Evolutionary conservation across 163 green algal species (phyloP).

Genomic region (Coccomyxa subellipsoidea): DNA sequence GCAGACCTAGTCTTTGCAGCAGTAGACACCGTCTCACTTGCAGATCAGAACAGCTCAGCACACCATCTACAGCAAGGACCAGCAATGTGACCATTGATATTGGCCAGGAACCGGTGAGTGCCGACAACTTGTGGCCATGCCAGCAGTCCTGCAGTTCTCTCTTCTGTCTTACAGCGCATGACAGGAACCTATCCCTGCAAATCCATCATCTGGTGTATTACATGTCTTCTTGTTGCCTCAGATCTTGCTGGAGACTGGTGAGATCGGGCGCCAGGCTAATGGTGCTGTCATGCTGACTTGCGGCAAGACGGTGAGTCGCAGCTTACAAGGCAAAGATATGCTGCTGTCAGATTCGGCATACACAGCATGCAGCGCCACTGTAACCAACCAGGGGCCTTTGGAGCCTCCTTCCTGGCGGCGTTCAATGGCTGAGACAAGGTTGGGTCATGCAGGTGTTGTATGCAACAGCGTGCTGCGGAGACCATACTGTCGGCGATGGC

Average conservation of each 20-base stretch:
- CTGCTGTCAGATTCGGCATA: neutral
- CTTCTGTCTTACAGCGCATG: neutral
- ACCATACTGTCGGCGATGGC: conserved; percentile 54
- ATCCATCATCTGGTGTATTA: too few species aligned
- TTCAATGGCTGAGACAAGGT: neutral
- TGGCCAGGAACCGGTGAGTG: neutral
- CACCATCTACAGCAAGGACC: neutral
- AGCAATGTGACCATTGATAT: neutral
- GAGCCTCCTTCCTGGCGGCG: neutral
- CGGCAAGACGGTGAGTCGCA: conserved; percentile 79
- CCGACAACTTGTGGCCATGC: neutral
- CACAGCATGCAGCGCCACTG: neutral
- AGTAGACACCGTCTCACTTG: neutral
- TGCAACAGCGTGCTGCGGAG: conserved; percentile 78
- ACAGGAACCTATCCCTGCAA: neutral
- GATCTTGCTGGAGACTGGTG: conserved; percentile 86
- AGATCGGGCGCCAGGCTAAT: conserved; percentile 90
- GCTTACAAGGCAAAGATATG: neutral
- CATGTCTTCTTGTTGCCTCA: conserved; percentile 20
- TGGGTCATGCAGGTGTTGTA: conserved; percentile 74
- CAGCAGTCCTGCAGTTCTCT: neutral
- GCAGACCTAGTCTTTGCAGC: neutral
- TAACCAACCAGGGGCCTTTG: too few species aligned
- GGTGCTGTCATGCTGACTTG: conserved; percentile 80
- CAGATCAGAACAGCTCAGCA: neutral